Base-by-base conservation (phyloP, 768 basidiomycete genomes). In the Vararia minispora region DNA sequence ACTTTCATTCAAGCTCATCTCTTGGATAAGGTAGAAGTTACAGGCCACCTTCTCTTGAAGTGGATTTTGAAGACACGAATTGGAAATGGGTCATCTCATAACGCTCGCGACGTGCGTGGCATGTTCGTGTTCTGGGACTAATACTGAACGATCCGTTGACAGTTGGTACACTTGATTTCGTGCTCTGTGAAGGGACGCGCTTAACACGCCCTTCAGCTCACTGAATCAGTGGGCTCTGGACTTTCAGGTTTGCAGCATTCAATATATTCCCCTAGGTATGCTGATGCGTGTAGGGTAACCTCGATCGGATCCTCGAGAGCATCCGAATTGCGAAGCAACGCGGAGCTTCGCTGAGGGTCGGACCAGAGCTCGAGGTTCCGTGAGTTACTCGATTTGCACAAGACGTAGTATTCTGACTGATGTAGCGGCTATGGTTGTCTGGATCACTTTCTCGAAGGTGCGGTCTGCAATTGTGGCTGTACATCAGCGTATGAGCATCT, bases 161-260 rank as follows among this genome's bases (percentile, higher is more conserved):
- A 52, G 50, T 35, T 57, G 50, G 60, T 59, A 50, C 42, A 48
- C 27, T 28, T 33, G 23, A 11, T 37, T 26, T 37, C 60, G 57
- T n/a, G 12, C 10, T 23, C 33, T 16, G 26, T 24, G 23, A 44
- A 17, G 8, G 21, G 14, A 37, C 21, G 7, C 28, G 23, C 7
- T 20, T 7, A 28, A 6, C 23, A 11, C 11, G 23, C 6, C 29
- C 21, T 14, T 13, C 31, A 94, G 90, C 56, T 91, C 90, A 12
- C 66, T 99, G 21, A 94, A 97, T 52, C 94, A 99, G 60, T 97
- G 94, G 90, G 86, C 95, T 6, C 62, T 98, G 27, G 94, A 97
- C 57, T 97, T 97, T 45, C 78, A 92, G 55, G 91, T 83, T 52
- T 44, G 64, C 9, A n/a, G 2, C 7, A 12, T 9, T 31, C 16